These are phyloP conservation scores for Colletotrichum noveboracense DNA, from an alignment of 2,329 filamentous ascomycete genomes.

Conservation along the genomic window DNA sequence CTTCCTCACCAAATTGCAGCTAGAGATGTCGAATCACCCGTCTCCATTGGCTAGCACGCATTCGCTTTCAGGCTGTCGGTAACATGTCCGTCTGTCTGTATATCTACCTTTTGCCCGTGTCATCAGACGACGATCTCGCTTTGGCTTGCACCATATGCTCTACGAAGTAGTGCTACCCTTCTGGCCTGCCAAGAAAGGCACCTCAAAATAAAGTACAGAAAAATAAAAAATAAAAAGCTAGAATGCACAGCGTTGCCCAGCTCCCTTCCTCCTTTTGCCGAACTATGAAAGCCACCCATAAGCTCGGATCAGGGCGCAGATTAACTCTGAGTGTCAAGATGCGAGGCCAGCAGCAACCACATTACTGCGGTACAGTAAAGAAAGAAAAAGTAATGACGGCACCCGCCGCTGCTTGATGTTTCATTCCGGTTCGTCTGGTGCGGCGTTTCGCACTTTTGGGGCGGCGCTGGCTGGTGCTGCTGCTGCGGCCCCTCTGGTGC, in stretches of 20 bases:
- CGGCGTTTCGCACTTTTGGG: slow-evolving; percentile 3
- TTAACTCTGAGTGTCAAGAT: not conserved
- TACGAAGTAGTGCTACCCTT: not conserved
- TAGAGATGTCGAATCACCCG: not conserved
- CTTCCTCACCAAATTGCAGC: not conserved
- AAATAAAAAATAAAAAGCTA: not conserved
- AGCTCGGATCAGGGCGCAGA: not conserved
- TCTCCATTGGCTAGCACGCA: not conserved
- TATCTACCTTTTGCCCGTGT: not conserved
- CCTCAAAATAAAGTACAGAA: not conserved
- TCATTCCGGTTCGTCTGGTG: slow-evolving; percentile 18
- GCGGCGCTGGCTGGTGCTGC: not conserved
- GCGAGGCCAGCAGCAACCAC: not conserved
- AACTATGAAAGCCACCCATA: not conserved
- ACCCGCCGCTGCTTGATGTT: not conserved
- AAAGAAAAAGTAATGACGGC: not conserved
- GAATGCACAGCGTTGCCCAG: not conserved
- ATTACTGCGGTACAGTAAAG: not conserved
- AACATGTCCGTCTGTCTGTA: not conserved
- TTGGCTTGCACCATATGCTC: not conserved
- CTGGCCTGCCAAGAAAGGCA: not conserved
- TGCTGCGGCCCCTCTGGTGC: not conserved
- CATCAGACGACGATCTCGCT: not conserved
- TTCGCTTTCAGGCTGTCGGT: not conserved
- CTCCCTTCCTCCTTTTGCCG: not conserved